Evolutionary conservation across 2,329 filamentous ascomycete genomes (phyloP), one percentile per base, ranked within the genome.

Genomic region (Trichophyton equinum): DNA sequence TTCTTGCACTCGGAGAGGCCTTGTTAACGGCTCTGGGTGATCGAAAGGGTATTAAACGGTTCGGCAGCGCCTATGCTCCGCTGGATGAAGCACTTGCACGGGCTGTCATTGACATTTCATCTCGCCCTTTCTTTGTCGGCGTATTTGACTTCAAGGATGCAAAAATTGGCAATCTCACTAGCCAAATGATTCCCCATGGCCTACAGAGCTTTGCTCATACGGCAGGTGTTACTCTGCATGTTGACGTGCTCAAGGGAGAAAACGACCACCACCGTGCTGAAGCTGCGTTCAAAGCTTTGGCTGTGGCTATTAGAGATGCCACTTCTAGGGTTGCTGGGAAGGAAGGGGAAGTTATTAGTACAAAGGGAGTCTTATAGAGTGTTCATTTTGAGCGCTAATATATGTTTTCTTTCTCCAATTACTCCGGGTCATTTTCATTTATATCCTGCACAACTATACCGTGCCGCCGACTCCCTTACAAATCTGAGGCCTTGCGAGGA

Each of bases 181-280:
- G 85, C 68, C 92, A 99, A 81, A 99, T 99, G 94, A 85, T 99
- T 47, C 91, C 92, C 53, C 94, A 99, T 79, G 95, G 91, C 67
- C 75, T 99, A 71, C 85, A 95, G 79, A 94, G 88, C 77, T 99
- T 96, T 76, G 91, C 92, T 47, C 88, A 95, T 78, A 89, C 85
- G 8, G 90, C 91, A 2, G 86, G 90, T 27, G 81, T 96, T 59
- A 99, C 94, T n/a, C 78, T 97, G 71, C 94, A 99, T 78, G 89
- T 99, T 62, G 90, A 96, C 76, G 95, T 89, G 75, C 76, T 96
- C 61, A 83, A 90, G 65, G 94, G 94, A 59, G 83, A 88, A 64
- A 99, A 97, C 75, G 94, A 97, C 76, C 94, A 97, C 76, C 94
- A 97, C 78, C 81, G 91, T 62, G 91, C 94, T 8, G 94, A 97